Evolutionary conservation across 768 basidiomycete species (phyloP).

Genomic region (Lactifluus subvellereus): DNA sequence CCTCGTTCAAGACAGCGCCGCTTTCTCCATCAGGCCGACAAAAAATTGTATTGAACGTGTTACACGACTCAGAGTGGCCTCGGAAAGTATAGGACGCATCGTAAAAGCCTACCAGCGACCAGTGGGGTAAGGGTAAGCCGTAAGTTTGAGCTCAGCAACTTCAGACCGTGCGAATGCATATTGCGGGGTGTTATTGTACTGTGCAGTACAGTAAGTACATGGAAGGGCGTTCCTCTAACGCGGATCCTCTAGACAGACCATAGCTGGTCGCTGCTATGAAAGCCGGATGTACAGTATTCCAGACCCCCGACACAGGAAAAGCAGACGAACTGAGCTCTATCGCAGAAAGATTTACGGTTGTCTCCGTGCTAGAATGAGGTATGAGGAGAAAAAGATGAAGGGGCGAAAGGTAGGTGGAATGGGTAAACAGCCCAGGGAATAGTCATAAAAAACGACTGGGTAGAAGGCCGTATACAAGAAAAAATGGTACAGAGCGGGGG

Average conservation of each 20-base stretch:
- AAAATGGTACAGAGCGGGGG: neutral
- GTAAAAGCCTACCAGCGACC: neutral
- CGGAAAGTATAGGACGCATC: neutral
- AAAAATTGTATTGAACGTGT: neutral
- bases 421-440: too few relatives aligned
- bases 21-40: neutral
- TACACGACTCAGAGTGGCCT: neutral
- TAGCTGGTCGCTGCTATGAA: neutral
- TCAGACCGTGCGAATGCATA: neutral
- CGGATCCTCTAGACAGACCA: neutral
- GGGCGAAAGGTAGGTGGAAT: neutral
- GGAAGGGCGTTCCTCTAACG: neutral
- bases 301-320: neutral
- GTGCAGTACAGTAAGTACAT: neutral
- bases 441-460: neutral
- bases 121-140: neutral
- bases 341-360: neutral
- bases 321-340: neutral
- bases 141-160: neutral
- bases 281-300: neutral
- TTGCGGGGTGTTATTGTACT: neutral
- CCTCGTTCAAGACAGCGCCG: neutral
- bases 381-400: neutral
- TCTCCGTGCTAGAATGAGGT: neutral
- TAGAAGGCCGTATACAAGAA: neutral